phyloP scores from a whole-genome alignment of 768 basidiomycete species.

The Termitomyces sp. region DNA sequence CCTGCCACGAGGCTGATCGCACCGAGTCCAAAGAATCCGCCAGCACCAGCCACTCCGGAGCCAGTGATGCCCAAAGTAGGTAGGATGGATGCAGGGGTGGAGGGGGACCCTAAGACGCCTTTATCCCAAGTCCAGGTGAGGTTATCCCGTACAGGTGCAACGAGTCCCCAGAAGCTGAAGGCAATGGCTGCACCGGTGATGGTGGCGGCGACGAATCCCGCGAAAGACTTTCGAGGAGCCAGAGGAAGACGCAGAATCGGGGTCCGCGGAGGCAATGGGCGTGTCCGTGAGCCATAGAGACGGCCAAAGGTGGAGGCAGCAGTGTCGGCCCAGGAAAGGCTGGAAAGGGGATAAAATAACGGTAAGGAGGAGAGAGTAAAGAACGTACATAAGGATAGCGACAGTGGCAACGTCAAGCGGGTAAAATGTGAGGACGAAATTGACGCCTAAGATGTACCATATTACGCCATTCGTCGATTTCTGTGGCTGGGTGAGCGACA shows the following conservation, averaged over 20 bases:
- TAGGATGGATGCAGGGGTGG: constrained; percentile 16
- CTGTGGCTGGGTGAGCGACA: constrained; percentile 26
- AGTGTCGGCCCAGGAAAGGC: constrained; percentile 95
- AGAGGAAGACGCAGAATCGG: constrained; percentile 59
- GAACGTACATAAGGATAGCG: constrained; percentile 78
- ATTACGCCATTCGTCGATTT: constrained; percentile 81
- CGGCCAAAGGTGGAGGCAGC: constrained; percentile 90
- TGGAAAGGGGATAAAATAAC: constrained; percentile 24
- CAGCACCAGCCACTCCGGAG: constrained; percentile 16
- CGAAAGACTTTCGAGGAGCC: constrained; percentile 79
- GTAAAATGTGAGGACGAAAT: constrained; percentile 69
- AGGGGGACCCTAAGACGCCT: constrained; percentile 36
- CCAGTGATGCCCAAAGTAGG: constrained; percentile 12
- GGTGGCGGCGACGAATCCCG: constrained; percentile 78
- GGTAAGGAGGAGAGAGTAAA: neutral
- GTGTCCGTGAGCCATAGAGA: constrained; percentile 71
- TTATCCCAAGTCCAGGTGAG: constrained; percentile 56
- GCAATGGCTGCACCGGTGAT: constrained; percentile 69
- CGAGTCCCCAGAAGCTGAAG: constrained; percentile 65
- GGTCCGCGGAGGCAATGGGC: constrained; percentile 37
- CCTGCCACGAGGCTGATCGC: constrained; percentile 65
- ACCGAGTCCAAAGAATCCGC: constrained; percentile 49
- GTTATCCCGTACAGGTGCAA: constrained; percentile 43
- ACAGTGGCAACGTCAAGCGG: constrained; percentile 89
- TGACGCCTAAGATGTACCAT: constrained; percentile 87